Percentiles rank a stretch among this genome's conserved stretches.
Conservation (phyloP, 805 yeast genomes). For the Zygoascus biomembranicola region DNA sequence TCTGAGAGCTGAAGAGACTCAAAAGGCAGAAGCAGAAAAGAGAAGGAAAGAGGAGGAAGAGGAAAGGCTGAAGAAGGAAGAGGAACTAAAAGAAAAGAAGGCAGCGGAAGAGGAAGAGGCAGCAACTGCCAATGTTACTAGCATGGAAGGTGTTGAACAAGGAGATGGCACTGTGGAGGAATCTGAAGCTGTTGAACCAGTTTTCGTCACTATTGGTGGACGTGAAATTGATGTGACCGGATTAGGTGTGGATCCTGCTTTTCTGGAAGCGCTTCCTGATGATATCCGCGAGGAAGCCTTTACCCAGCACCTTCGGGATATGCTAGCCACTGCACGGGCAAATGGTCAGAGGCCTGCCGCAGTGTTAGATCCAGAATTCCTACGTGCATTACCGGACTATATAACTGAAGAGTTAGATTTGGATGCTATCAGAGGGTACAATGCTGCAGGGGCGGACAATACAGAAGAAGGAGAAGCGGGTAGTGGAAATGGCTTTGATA, state of each 20-base stretch:
- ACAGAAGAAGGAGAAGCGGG: slow-evolving; percentile 13
- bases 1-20: slow-evolving; percentile 11
- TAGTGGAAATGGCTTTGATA: slow-evolving; percentile 13
- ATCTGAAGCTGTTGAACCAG: slow-evolving; percentile 36
- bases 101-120: slow-evolving; percentile 22
- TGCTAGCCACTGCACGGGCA: slow-evolving; percentile 33
- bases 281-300: slow-evolving; percentile 90
- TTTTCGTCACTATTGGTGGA: slow-evolving; percentile 67
- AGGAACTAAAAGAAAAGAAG: slow-evolving; percentile 23
- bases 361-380: slow-evolving; percentile 62
- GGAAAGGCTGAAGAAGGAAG: slow-evolving; percentile 11
- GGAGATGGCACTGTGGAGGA: slow-evolving; percentile 8
- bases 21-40: slow-evolving; percentile 24
- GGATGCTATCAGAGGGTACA: slow-evolving; percentile 21
- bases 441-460: slow-evolving; percentile 4
- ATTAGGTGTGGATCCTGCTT: slow-evolving; percentile 87
- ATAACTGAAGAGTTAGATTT: slow-evolving; percentile 37
- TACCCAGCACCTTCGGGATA: slow-evolving; percentile 71
- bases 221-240: slow-evolving; percentile 78
- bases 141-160: slow-evolving; percentile 2
- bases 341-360: slow-evolving; percentile 35
- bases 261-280: slow-evolving; percentile 81
- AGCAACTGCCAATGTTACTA: slow-evolving; percentile 10
- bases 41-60: slow-evolving; percentile 9
- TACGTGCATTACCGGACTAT: slow-evolving; percentile 67